These are phyloP conservation scores for Aspergillus sp. DNA, from an alignment of 2,329 filamentous ascomycete species.

Conservation along the genomic window DNA sequence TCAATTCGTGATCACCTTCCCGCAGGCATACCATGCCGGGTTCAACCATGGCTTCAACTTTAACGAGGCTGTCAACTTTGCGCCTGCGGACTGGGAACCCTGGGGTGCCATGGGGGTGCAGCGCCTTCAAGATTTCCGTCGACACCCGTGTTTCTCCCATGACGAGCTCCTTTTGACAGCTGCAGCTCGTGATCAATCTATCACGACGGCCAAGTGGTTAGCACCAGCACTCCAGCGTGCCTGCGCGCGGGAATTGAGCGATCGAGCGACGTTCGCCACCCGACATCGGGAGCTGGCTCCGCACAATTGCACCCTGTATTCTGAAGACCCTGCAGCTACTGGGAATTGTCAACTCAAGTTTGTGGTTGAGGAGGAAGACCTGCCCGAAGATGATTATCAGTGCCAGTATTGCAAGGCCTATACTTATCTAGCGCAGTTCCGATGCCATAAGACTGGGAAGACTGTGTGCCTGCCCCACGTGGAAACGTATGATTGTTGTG, in stretches of 20 bases:
- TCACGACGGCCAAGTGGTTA: constrained; percentile 93
- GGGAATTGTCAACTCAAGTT: constrained; percentile 61
- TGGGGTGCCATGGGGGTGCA: constrained; percentile 85
- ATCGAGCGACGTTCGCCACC: constrained; percentile 68
- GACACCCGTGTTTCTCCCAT: constrained; percentile 95
- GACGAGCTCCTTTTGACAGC: constrained; percentile 93
- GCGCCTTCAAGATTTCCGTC: constrained; percentile 79
- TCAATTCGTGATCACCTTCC: constrained; percentile 95
- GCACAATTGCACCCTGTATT: constrained; percentile 58
- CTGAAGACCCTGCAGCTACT: constrained; percentile 46
- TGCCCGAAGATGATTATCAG: constrained; percentile 89
- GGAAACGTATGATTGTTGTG: constrained; percentile 78
- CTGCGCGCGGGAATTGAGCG: constrained; percentile 68
- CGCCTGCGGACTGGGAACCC: constrained; percentile 91
- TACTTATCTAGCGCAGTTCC: constrained; percentile 86
- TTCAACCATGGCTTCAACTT: constrained; percentile 99
- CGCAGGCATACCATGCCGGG: constrained; percentile 93
- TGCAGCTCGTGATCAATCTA: constrained; percentile 74
- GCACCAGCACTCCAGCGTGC: constrained; percentile 82
- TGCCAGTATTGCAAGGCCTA: constrained; percentile 92
- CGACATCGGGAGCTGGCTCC: constrained; percentile 60
- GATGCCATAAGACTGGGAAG: constrained; percentile 79
- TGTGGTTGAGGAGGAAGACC: constrained; percentile 69
- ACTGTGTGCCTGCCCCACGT: constrained; percentile 81
- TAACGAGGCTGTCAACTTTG: constrained; percentile 98